Conservation (phyloP, 83 land plant genomes). For the Picea mariana region DNA sequence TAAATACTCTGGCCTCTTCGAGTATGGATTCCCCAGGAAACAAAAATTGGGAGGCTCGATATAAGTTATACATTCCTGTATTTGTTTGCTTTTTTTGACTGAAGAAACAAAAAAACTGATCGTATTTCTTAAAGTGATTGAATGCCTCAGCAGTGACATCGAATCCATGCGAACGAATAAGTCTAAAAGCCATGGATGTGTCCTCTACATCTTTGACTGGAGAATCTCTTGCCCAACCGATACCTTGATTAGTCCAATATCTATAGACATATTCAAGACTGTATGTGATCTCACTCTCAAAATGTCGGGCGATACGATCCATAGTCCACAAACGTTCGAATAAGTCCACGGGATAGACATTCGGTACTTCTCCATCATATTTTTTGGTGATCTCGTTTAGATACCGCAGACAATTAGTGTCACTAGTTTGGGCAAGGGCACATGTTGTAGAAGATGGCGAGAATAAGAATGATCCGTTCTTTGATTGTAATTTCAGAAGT, state of each 20-base stretch:
- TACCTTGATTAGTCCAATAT: slow-evolving; percentile 58
- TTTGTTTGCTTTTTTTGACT: too few species aligned
- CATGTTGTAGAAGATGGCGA: slow-evolving; percentile 92
- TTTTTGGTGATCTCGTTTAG: slow-evolving; percentile 36
- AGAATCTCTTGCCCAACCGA: too few species aligned
- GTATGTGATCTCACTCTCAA: slow-evolving; percentile 56
- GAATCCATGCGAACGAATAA: too few species aligned
- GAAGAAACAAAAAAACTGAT: too few species aligned
- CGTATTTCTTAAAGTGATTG: too few species aligned
- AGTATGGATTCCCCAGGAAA: too few species aligned
- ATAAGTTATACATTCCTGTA: too few species aligned
- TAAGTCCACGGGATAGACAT: slow-evolving; percentile 83
- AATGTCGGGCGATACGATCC: slow-evolving; percentile 72
- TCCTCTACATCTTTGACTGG: too few species aligned
- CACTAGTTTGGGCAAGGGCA: slow-evolving; percentile 76
- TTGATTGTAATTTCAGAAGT: slow-evolving; percentile 65
- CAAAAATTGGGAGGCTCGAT: too few species aligned
- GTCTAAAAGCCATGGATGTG: too few species aligned
- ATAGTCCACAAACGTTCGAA: slow-evolving; percentile 94
- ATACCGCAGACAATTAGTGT: slow-evolving; percentile 65
- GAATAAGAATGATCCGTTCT: slow-evolving; percentile 80
- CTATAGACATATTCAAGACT: slow-evolving; percentile 71
- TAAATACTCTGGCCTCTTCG: too few species aligned
- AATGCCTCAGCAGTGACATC: too few species aligned
- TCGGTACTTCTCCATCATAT: slow-evolving; percentile 81